Evolutionary conservation across 23 red algal genomes (phyloP).

Genomic region (Gracilaria domingensis): DNA sequence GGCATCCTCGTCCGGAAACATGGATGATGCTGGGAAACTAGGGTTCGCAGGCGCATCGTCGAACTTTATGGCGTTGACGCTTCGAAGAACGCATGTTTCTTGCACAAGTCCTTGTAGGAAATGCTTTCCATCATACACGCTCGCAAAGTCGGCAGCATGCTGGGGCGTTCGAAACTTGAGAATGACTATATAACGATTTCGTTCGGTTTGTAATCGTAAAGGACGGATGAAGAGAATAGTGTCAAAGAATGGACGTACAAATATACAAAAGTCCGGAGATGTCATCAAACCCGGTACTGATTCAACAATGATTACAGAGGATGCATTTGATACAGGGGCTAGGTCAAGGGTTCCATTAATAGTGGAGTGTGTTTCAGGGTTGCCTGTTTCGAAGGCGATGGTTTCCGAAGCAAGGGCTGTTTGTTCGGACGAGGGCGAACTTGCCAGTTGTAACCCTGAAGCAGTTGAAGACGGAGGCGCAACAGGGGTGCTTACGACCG

Average conservation of each 20-base stretch:
- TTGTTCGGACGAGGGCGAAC: background rate
- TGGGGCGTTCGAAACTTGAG: conserved; percentile 43
- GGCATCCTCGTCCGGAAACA: conserved; percentile 51
- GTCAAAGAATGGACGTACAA: conserved; percentile 59
- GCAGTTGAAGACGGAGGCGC: background rate
- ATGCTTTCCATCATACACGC: conserved; percentile 48
- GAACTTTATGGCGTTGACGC: conserved; percentile 38
- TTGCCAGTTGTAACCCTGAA: background rate
- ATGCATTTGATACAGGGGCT: background rate
- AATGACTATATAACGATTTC: conserved; percentile 73
- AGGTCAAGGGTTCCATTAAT: conserved; percentile 36
- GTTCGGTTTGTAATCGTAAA: conserved; percentile 57
- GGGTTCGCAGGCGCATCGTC: conserved; percentile 4
- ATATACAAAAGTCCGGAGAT: conserved; percentile 78
- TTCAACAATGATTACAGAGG: conserved; percentile 60
- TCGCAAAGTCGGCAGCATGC: conserved; percentile 46
- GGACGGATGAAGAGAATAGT: conserved; percentile 53
- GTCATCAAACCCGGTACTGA: conserved; percentile 80
- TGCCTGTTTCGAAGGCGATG: conserved; percentile 68
- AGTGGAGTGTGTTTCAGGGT: conserved; percentile 51
- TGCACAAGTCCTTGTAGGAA: conserved; percentile 62
- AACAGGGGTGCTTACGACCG: no score
- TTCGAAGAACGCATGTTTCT: conserved; percentile 53
- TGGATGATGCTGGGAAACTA: conserved; percentile 19
- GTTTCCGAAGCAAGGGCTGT: background rate